These are phyloP conservation scores for Candida nanaspora DNA, from an alignment of 805 yeast genomes.

Conservation along the genomic window DNA sequence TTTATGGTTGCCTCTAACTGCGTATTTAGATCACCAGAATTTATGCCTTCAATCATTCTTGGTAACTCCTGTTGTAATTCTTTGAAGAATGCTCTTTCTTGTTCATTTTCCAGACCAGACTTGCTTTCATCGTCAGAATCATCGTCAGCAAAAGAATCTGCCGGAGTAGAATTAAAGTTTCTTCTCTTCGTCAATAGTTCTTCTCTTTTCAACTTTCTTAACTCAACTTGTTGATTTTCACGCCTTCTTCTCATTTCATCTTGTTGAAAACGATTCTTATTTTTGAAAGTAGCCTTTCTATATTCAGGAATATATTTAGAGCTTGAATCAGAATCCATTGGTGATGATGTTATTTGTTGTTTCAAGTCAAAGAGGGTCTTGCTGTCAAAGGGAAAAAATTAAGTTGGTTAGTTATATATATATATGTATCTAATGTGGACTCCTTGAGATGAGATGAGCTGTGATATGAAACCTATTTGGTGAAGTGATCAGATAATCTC, in stretches of 20 bases:
- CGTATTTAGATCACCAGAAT: slow-evolving; percentile 65
- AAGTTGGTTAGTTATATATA: not conserved
- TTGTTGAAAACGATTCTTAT: slow-evolving; percentile 86
- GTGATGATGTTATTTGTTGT: no score
- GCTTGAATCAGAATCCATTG: slow-evolving; percentile 71
- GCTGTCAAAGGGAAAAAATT: not conserved
- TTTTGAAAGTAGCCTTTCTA: slow-evolving; percentile 93
- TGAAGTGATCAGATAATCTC: no score
- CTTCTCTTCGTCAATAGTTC: slow-evolving; percentile 92
- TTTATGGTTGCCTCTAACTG: slow-evolving; percentile 87
- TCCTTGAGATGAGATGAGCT: no score
- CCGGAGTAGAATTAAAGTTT: slow-evolving; percentile 20
- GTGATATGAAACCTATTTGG: no score
- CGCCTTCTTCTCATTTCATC: slow-evolving; percentile 98
- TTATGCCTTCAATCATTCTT: slow-evolving; percentile 73
- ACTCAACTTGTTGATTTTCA: slow-evolving; percentile 93
- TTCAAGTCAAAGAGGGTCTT: not conserved
- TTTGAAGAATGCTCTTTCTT: slow-evolving; percentile 30
- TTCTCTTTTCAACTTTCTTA: slow-evolving; percentile 94
- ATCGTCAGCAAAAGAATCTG: slow-evolving; percentile 33
- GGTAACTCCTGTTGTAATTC: slow-evolving; percentile 69
- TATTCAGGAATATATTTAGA: slow-evolving; percentile 92
- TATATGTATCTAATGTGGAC: no score
- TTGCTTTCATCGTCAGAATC: slow-evolving; percentile 48
- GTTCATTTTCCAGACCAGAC: slow-evolving; percentile 29